Percentiles rank a stretch among this genome's conserved stretches.
Evolutionary conservation across 2,329 filamentous ascomycete species (phyloP).

Genomic region (Talaromyces verruculosus): DNA sequence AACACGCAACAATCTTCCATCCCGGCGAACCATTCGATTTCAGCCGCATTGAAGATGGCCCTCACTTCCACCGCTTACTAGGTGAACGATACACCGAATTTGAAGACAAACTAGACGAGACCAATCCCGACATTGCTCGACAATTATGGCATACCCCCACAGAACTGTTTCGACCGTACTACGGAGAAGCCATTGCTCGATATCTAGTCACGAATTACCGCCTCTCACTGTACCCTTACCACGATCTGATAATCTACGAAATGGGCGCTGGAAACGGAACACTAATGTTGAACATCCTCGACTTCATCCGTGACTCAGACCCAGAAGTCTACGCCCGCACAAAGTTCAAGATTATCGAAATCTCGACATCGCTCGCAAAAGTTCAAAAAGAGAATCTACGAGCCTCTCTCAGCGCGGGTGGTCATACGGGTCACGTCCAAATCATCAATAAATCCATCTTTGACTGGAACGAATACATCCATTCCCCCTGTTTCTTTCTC

Average conservation of each 20-base stretch:
- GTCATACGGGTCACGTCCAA: conserved; percentile 81
- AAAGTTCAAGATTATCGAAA: conserved; percentile 93
- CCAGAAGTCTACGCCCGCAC: conserved; percentile 92
- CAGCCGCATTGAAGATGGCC: conserved; percentile 74
- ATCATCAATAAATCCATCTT: conserved; percentile 96
- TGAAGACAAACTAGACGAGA: conserved; percentile 79
- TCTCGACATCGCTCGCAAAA: conserved; percentile 75
- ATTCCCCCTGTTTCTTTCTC: conserved; percentile 93
- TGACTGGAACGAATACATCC: conserved; percentile 85
- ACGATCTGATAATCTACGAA: conserved; percentile 97
- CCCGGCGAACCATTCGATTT: conserved; percentile 92
- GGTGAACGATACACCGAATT: conserved; percentile 83
- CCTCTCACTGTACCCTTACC: conserved; percentile 87
- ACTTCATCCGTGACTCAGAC: conserved; percentile 88
- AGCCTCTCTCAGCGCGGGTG: conserved; percentile 64
- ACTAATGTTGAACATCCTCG: conserved; percentile 95
- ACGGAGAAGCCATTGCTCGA: conserved; percentile 94
- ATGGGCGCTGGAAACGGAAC: conserved; percentile 98
- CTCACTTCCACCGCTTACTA: conserved; percentile 75
- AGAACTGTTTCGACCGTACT: conserved; percentile 93
- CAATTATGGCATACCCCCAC: conserved; percentile 99
- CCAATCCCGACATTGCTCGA: conserved; percentile 69
- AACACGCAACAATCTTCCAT: conserved; percentile 93
- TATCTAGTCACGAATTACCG: conserved; percentile 97
- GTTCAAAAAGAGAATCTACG: conserved; percentile 73